These are phyloP conservation scores for Blastomyces parvus DNA, from an alignment of 2,329 filamentous ascomycete genomes.

Conservation along the genomic window DNA sequence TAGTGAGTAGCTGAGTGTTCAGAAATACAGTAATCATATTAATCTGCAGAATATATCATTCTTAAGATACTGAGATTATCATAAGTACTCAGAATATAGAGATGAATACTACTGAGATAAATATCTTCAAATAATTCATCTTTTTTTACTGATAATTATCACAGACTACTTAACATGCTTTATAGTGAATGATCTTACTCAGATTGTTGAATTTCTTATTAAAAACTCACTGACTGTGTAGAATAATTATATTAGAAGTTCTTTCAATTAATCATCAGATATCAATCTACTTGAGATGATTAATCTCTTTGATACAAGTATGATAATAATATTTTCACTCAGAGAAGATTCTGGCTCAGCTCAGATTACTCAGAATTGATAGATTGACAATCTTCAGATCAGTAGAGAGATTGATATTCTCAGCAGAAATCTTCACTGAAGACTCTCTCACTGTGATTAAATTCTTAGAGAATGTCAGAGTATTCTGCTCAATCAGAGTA, in stretches of 20 bases:
- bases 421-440: neutral
- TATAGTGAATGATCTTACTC: no score
- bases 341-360: neutral
- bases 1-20: no score
- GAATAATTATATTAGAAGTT: neutral
- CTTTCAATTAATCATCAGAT: neutral
- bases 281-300: neutral
- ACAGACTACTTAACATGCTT: no score
- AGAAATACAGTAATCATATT: neutral
- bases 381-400: neutral
- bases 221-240: neutral
- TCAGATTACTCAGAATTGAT: neutral
- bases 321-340: neutral
- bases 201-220: neutral
- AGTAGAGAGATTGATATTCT: neutral
- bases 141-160: no score
- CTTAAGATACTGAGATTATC: neutral
- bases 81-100: neutral
- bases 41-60: neutral
- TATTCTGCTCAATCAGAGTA: no score
- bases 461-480: no score
- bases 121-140: neutral
- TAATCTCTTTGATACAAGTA: neutral
- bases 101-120: neutral
- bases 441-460: no score